Evolutionary conservation across 345 rosid genomes (phyloP).

Genomic region (Euphorbia tirucalli): DNA sequence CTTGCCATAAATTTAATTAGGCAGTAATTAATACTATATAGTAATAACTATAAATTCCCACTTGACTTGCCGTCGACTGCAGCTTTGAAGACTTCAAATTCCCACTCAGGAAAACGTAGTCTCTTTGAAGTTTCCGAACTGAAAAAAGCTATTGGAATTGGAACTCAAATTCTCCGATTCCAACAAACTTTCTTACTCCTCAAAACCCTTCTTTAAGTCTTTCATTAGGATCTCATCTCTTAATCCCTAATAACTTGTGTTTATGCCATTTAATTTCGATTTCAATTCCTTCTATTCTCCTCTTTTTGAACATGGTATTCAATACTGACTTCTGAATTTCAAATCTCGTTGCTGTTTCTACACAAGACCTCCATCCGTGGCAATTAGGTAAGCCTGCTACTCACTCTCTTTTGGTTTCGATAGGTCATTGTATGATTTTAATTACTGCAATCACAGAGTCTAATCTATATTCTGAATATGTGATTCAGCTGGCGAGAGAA

Average conservation of each 20-base stretch:
- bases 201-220: no score
- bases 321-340: not conserved
- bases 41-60: no score
- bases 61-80: not conserved
- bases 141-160: not conserved
- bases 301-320: slow-evolving; percentile 2
- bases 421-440: not conserved
- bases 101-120: not conserved
- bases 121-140: not conserved
- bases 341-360: not conserved
- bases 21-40: no score
- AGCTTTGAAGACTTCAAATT: not conserved
- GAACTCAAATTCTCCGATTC: not conserved
- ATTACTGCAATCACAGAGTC: not conserved
- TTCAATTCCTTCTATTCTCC: not conserved
- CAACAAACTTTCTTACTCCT: not conserved
- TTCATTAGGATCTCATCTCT: not conserved
- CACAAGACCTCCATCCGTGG: not conserved
- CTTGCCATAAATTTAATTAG: no score
- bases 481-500: not conserved
- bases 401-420: not conserved
- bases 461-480: not conserved
- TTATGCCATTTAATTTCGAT: not conserved
- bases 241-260: no score
- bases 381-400: not conserved